These are phyloP conservation scores for Kwoniella mangroviensis DNA, from an alignment of 768 basidiomycete genomes.

Conservation along the genomic window DNA sequence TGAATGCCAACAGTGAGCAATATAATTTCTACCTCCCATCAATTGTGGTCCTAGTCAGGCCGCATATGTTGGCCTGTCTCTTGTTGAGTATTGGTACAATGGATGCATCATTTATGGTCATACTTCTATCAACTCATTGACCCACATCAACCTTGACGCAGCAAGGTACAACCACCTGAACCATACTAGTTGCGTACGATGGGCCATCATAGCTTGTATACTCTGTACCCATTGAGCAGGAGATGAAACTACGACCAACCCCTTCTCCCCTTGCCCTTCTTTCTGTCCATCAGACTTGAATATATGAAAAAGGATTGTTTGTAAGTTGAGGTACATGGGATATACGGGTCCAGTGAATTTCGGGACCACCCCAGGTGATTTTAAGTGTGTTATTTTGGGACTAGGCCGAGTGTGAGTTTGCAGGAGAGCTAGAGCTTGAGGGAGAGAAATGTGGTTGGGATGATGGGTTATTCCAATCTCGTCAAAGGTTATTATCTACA, in stretches of 20 bases:
- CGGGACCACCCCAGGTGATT: conserved; percentile 32
- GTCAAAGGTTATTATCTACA: conserved; percentile 86
- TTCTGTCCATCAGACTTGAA: not conserved
- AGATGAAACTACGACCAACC: conserved; percentile 63
- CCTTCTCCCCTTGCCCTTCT: not conserved
- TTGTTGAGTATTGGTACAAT: no score
- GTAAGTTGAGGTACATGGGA: conserved; percentile 14
- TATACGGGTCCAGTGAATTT: conserved; percentile 50
- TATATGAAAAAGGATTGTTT: not conserved
- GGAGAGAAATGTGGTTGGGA: conserved; percentile 79
- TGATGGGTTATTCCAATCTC: conserved; percentile 75
- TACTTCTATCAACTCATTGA: conserved; percentile 70
- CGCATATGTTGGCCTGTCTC: not conserved
- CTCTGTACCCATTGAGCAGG: conserved; percentile 65
- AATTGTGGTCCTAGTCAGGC: no score
- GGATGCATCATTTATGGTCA: not conserved
- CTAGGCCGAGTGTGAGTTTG: conserved; percentile 48
- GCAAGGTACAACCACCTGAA: conserved; percentile 82
- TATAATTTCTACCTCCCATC: no score
- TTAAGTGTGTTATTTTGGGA: conserved; percentile 21
- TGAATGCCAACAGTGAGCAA: no score
- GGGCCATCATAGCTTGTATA: conserved; percentile 71
- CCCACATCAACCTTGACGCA: conserved; percentile 90
- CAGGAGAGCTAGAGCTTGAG: conserved; percentile 64
- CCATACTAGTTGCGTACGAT: conserved; percentile 80